Evolutionary conservation across 1,139 yeast species (phyloP), one percentile per base, ranked within the genome.

Genomic region (Eremothecium coryli): DNA sequence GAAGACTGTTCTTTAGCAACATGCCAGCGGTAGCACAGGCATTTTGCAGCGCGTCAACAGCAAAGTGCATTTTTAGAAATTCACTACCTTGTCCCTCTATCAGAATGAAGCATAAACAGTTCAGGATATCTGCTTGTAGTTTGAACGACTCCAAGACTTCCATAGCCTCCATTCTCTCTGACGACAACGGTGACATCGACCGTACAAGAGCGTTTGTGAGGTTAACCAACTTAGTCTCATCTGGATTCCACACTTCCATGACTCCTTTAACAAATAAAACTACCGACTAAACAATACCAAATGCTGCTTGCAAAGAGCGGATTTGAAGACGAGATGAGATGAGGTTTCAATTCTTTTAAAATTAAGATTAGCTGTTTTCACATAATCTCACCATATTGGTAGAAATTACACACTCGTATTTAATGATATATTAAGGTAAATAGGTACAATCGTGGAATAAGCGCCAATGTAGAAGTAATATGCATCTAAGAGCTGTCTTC

Each of bases 21-120:
- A 88, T 63, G 10, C 97, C 98, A 1, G 96, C 90, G 0, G 95
- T 79, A 1, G 95, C 95, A 38, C 96, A 69, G 18, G 81, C 70
- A 31, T 79, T 78, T 18, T 49, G 50, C 14, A 54, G 32, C 10
- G 50, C 54, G 14, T 38, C 35, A 6, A 35, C 29, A 4, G 49
- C 31, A 30, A 48, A 49, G 9, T 43, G 43, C 1, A 44, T 26
- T 24, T 39, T 38, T 2, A 74, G 60, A 11, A 63, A 56, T 14
- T 71, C 62, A 23, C 53, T 55, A 5, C 56, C 46, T 5, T 56
- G 62, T 31, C 79, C 79, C 38, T 68, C 64, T 25, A 82, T 72
- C 31, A 90, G 65, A 33, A 88, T 68, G 49, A 71, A 73, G 26
- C 84, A 68, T 26, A 90, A 65, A 56, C 88, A 90, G 56, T 82